Conservation (phyloP, 2,329 filamentous ascomycete species). For the Verticillium longisporum region DNA sequence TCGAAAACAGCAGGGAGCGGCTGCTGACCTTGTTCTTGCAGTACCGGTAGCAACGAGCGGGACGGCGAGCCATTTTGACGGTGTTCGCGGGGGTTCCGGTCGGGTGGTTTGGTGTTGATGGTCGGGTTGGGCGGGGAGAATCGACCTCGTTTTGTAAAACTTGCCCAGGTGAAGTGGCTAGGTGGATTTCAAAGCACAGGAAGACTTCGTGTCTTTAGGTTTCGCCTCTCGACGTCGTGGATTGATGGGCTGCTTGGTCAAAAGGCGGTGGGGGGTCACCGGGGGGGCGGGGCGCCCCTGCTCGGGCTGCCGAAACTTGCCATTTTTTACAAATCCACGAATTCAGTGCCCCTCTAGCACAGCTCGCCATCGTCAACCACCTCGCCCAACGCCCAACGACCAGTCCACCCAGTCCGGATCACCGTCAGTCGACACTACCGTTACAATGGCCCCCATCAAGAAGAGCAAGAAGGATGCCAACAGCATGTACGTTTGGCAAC, state of each 20-base stretch:
- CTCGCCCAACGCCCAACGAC: conserved; percentile 9
- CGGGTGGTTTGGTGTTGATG: conserved; percentile 20
- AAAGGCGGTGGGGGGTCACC: conserved; percentile 23
- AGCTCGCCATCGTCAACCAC: conserved; percentile 5
- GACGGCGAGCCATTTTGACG: conserved; percentile 98
- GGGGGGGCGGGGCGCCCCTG: conserved; percentile 12
- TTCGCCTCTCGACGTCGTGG: background rate
- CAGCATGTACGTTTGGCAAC: conserved; percentile 37
- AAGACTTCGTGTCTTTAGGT: conserved; percentile 8
- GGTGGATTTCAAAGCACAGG: conserved; percentile 30
- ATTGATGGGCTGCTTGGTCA: conserved; percentile 18
- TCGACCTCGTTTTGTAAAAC: background rate
- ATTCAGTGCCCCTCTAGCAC: background rate
- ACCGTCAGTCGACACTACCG: conserved; percentile 29
- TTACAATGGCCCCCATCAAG: conserved; percentile 61
- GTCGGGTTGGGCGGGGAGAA: background rate
- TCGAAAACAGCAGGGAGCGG: background rate
- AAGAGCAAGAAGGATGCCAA: conserved; percentile 83
- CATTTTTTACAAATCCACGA: background rate
- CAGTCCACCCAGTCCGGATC: background rate
- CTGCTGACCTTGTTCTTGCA: conserved; percentile 98
- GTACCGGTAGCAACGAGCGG: conserved; percentile 99
- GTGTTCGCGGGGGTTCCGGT: conserved; percentile 36
- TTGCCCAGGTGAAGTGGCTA: background rate
- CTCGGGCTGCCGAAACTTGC: background rate